phyloP scores from a whole-genome alignment of 441 rosid species.

The Oxalis stricta region DNA sequence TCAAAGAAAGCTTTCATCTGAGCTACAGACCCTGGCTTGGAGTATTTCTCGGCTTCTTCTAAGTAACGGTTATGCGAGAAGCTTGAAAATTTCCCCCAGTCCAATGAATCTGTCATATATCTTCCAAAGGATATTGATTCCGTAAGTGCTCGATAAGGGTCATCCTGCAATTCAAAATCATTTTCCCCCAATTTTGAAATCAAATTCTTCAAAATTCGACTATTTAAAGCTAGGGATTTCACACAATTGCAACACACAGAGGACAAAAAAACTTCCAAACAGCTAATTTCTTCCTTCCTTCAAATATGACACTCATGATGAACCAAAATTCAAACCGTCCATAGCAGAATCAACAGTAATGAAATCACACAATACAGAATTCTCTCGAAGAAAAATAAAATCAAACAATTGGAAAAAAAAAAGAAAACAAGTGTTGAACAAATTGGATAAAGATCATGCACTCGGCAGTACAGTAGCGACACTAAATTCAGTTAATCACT shows the following conservation, averaged over 20 bases:
- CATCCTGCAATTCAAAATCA: constrained; percentile 33
- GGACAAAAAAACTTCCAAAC: not conserved
- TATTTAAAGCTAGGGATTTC: not conserved
- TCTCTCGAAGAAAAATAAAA: no score
- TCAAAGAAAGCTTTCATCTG: constrained; percentile 83
- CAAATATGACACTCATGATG: not conserved
- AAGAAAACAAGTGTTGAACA: no score
- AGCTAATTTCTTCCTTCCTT: not conserved
- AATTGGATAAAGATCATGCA: no score
- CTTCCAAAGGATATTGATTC: constrained; percentile 91
- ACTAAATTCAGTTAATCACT: no score
- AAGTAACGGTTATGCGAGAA: constrained; percentile 84
- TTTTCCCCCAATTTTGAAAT: constrained; percentile 11
- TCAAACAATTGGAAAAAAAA: no score
- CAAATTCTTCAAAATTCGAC: not conserved
- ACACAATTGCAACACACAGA: not conserved
- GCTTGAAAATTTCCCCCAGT: constrained; percentile 93
- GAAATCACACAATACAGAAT: no score
- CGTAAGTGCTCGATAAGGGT: constrained; percentile 39
- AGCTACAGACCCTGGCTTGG: constrained; percentile 90
- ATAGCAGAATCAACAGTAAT: no score
- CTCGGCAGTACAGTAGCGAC: no score
- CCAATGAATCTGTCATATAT: constrained; percentile 60
- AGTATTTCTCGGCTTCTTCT: constrained; percentile 77
- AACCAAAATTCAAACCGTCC: no score